These are phyloP conservation scores for Ramalina peruviana DNA, from an alignment of 495 filamentous ascomycete genomes.

Conservation along the genomic window DNA sequence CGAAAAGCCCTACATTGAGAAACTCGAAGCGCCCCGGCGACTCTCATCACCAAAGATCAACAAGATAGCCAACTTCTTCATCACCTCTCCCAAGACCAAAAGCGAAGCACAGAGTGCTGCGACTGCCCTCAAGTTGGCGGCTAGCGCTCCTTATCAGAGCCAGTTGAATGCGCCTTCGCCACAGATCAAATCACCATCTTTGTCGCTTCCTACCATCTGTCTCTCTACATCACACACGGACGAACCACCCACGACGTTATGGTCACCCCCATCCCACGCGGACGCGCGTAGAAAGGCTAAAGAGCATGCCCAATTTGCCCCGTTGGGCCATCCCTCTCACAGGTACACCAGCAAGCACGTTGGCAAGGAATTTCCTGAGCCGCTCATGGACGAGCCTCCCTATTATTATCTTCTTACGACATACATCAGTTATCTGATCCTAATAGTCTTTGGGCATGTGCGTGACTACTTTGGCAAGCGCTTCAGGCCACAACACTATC, in stretches of 20 bases:
- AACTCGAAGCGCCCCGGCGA: slow-evolving; percentile 32
- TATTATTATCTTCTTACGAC: slow-evolving; percentile 95
- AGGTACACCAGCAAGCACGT: slow-evolving; percentile 75
- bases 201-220: slow-evolving; percentile 83
- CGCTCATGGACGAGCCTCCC: slow-evolving; percentile 87
- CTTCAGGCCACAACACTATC: slow-evolving; percentile 72
- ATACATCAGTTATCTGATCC: slow-evolving; percentile 90
- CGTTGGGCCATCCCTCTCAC: slow-evolving; percentile 64
- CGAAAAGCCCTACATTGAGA: slow-evolving; percentile 26
- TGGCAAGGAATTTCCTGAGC: slow-evolving; percentile 62
- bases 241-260: slow-evolving; percentile 65
- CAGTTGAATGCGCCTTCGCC: slow-evolving; percentile 42
- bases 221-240: slow-evolving; percentile 76
- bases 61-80: slow-evolving; percentile 44
- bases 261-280: slow-evolving; percentile 79
- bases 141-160: slow-evolving; percentile 42
- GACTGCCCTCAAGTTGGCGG: slow-evolving; percentile 45
- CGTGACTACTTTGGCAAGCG: slow-evolving; percentile 97
- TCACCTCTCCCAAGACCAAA: slow-evolving; percentile 43
- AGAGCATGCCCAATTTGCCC: slow-evolving; percentile 84
- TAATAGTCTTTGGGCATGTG: slow-evolving; percentile 90
- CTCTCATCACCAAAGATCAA: slow-evolving; percentile 52
- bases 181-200: slow-evolving; percentile 51
- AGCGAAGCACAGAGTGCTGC: slow-evolving; percentile 31
- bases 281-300: slow-evolving; percentile 62